Percentiles rank a stretch among this genome's conserved stretches.
Conservation (phyloP, 1,139 yeast genomes). For the Pichia sp. region DNA sequence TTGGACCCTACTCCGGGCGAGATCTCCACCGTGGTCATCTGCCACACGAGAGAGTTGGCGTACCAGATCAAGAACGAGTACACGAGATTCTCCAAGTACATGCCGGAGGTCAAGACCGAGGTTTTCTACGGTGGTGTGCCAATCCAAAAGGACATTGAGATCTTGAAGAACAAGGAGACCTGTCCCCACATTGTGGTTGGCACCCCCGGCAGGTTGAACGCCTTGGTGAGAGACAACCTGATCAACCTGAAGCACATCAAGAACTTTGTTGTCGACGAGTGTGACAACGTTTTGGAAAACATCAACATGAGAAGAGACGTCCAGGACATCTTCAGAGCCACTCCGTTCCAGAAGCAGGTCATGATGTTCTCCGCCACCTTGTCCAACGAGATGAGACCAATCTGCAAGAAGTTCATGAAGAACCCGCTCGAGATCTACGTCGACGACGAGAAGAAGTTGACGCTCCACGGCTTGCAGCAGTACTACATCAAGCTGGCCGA, state of each 20-base stretch:
- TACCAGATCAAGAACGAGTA: slow-evolving; percentile 97
- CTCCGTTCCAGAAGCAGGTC: slow-evolving; percentile 98
- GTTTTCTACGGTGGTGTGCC: slow-evolving; percentile 97
- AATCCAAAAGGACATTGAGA: slow-evolving; percentile 79
- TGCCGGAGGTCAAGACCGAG: slow-evolving; percentile 96
- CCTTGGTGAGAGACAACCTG: slow-evolving; percentile 86
- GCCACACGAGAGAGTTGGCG: slow-evolving; percentile 98
- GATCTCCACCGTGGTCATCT: slow-evolving; percentile 86
- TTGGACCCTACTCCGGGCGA: slow-evolving; percentile 97
- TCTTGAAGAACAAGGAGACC: slow-evolving; percentile 86
- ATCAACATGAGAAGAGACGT: slow-evolving; percentile 95
- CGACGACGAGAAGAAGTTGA: slow-evolving; percentile 95
- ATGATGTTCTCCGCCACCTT: slow-evolving; percentile 99
- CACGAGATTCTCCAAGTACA: slow-evolving; percentile 94
- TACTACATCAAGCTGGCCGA: slow-evolving; percentile 87
- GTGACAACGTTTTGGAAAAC: slow-evolving; percentile 94
- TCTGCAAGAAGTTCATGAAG: slow-evolving; percentile 97
- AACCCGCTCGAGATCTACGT: slow-evolving; percentile 96
- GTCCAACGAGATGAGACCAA: slow-evolving; percentile 90
- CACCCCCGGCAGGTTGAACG: slow-evolving; percentile 96
- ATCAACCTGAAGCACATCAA: slow-evolving; percentile 85
- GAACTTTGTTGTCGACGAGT: slow-evolving; percentile 95
- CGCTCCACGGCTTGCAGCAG: slow-evolving; percentile 97
- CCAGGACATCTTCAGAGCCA: slow-evolving; percentile 94
- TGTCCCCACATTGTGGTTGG: slow-evolving; percentile 97